Evolutionary conservation across 345 rosid genomes (phyloP).

Genomic region (Orychophragmus violaceus): DNA sequence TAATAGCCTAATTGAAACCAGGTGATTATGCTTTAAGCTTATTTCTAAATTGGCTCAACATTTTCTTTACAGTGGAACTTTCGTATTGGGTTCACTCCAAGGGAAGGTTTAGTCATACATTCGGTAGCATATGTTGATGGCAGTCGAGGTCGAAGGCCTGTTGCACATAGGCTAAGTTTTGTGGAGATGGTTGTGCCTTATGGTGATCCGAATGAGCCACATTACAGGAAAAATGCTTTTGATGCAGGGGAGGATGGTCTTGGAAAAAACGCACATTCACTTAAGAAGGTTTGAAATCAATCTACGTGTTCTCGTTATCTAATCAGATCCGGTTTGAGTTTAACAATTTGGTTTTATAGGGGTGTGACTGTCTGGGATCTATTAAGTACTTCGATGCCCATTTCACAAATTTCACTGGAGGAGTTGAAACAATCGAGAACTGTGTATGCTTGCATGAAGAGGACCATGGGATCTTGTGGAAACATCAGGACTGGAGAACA

Average conservation of each 20-base stretch:
- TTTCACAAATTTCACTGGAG: constrained; percentile 83
- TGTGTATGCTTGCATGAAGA: constrained; percentile 93
- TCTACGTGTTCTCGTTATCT: constrained; percentile 10
- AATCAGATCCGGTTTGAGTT: background rate
- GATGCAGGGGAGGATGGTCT: constrained; percentile 98
- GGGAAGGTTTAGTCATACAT: constrained; percentile 83
- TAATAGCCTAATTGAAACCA: background rate
- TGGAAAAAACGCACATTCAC: constrained; percentile 91
- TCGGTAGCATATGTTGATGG: constrained; percentile 91
- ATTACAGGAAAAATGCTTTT: constrained; percentile 89
- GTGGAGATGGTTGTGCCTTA: constrained; percentile 98
- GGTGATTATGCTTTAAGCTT: background rate
- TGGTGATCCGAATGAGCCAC: constrained; percentile 96
- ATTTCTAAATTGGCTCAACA: constrained; percentile 12
- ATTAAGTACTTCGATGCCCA: constrained; percentile 91
- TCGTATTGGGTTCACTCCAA: constrained; percentile 92
- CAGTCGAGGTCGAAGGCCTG: constrained; percentile 82
- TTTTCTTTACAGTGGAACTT: constrained; percentile 76
- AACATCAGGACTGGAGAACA: constrained; percentile 98
- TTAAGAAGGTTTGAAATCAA: constrained; percentile 55
- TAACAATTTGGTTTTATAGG: constrained; percentile 35
- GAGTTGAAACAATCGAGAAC: constrained; percentile 85
- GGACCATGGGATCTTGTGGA: constrained; percentile 89
- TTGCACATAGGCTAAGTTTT: constrained; percentile 84
- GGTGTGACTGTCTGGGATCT: constrained; percentile 85